Evolutionary conservation across 805 yeast genomes (phyloP).

Genomic region (Cyberlindnera mrakii): DNA sequence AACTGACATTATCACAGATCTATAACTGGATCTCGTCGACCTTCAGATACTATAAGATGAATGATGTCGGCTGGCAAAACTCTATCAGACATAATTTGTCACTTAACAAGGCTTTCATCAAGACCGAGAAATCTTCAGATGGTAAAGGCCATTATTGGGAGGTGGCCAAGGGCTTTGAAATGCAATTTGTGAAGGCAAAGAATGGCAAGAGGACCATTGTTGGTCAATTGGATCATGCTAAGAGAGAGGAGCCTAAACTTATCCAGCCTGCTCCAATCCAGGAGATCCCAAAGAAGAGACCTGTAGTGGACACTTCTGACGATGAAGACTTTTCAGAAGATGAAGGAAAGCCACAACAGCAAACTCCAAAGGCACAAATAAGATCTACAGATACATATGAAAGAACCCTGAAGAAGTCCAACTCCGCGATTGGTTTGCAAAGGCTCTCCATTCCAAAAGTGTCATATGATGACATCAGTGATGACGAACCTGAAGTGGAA

Average conservation of each 20-base stretch:
- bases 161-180: slow-evolving; percentile 76
- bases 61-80: slow-evolving; percentile 96
- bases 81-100: slow-evolving; percentile 93
- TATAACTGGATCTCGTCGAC: slow-evolving; percentile 89
- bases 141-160: slow-evolving; percentile 90
- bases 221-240: slow-evolving; percentile 5
- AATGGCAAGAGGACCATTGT: slow-evolving; percentile 32
- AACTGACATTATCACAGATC: slow-evolving; percentile 75
- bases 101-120: slow-evolving; percentile 85
- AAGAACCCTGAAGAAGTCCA: slow-evolving; percentile 21
- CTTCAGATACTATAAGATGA: slow-evolving; percentile 73
- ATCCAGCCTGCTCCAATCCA: slow-evolving; percentile 4
- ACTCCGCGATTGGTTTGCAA: slow-evolving; percentile 25
- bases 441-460: slow-evolving; percentile 9
- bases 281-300: slow-evolving; percentile 3
- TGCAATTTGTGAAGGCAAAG: slow-evolving; percentile 66
- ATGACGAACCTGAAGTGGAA: slow-evolving; percentile 8
- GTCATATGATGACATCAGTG: slow-evolving; percentile 7
- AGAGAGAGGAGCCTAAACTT: slow-evolving; percentile 2
- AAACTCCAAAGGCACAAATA: slow-evolving; percentile 22
- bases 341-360: slow-evolving; percentile 10
- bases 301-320: slow-evolving; percentile 9
- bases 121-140: slow-evolving; percentile 85
- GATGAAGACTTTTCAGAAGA: slow-evolving; percentile 3
- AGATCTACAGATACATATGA: slow-evolving; percentile 14